phyloP scores from a whole-genome alignment of 257 asterid genomes.

The Nicotiana obtusifolia region DNA sequence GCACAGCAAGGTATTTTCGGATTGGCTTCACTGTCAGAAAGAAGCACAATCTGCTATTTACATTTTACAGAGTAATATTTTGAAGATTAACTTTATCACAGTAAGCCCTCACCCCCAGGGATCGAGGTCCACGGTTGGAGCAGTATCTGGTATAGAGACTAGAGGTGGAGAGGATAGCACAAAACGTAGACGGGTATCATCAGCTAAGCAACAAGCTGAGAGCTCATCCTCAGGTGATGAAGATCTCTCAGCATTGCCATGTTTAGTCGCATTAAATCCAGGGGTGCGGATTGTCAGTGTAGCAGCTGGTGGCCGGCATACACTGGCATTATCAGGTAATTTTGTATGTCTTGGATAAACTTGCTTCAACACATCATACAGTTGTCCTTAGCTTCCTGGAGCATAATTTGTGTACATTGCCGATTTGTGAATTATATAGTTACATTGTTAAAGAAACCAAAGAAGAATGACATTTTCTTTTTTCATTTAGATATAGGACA shows the following conservation, averaged over 20 bases:
- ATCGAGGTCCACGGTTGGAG: conserved; percentile 48
- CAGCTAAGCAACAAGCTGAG: conserved; percentile 68
- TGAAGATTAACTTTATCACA: conserved; percentile 46
- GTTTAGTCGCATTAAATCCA: conserved; percentile 72
- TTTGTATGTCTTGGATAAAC: conserved; percentile 8
- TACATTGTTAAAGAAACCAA: neutral
- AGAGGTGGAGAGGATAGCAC: conserved; percentile 72
- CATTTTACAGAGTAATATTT: conserved; percentile 32
- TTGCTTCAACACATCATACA: neutral
- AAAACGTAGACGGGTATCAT: conserved; percentile 75
- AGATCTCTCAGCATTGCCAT: conserved; percentile 76
- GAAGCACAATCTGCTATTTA: conserved; percentile 23
- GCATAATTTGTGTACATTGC: neutral
- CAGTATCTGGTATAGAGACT: conserved; percentile 32
- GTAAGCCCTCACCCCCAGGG: conserved; percentile 82
- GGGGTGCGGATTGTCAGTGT: conserved; percentile 74
- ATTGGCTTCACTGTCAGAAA: conserved; percentile 23
- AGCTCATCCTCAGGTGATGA: conserved; percentile 74
- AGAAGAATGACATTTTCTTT: conserved; percentile 9
- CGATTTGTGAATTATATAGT: neutral
- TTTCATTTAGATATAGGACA: conserved; percentile 79
- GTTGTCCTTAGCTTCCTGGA: neutral
- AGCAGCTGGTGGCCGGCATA: conserved; percentile 98
- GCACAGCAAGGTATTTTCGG: conserved; percentile 59
- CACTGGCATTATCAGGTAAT: conserved; percentile 84